Conservation (phyloP, 2,329 filamentous ascomycete species). For the Fusarium musae region DNA sequence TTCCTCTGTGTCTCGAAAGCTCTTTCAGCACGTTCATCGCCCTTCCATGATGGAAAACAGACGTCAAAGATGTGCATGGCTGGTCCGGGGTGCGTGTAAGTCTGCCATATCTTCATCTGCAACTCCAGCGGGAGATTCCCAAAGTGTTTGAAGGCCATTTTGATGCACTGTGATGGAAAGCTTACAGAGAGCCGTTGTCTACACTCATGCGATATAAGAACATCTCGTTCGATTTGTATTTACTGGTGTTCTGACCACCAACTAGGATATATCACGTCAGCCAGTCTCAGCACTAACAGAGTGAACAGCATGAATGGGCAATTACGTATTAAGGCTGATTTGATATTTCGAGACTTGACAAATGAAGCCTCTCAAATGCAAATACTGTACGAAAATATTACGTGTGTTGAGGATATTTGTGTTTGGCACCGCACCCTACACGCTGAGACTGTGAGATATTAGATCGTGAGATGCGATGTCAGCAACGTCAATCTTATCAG, state of each 20-base stretch:
- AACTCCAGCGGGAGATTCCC: constrained; percentile 37
- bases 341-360: neutral
- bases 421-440: neutral
- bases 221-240: neutral
- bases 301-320: neutral
- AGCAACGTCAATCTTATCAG: neutral
- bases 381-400: neutral
- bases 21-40: constrained; percentile 12
- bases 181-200: too few relatives aligned
- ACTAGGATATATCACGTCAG: constrained; percentile 4
- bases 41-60: constrained; percentile 42
- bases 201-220: neutral
- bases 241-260: neutral
- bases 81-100: constrained; percentile 21
- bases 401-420: neutral
- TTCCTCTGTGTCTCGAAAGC: constrained; percentile 20
- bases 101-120: constrained; percentile 41
- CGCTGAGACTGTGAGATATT: neutral
- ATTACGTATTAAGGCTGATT: neutral
- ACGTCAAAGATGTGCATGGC: constrained; percentile 47
- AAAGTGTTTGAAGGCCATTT: constrained; percentile 40
- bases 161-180: neutral
- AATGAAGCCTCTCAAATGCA: neutral
- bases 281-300: constrained; percentile 27
- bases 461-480: neutral